phyloP scores from a whole-genome alignment of 2,329 filamentous ascomycete genomes.

The Rhynchosporium graminicola region DNA sequence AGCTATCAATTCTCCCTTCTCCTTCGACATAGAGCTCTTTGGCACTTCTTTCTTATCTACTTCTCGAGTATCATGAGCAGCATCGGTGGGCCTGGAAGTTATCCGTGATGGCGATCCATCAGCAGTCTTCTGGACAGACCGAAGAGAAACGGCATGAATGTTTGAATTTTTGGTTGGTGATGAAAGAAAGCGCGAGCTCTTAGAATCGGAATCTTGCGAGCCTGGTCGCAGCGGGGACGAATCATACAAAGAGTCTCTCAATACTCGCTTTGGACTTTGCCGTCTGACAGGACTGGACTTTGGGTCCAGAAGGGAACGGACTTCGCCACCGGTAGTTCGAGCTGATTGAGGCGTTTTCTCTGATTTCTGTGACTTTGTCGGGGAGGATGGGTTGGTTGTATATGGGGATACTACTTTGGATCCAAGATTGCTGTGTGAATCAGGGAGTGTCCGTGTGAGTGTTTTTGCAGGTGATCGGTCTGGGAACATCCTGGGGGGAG shows the following conservation, averaged over 20 bases:
- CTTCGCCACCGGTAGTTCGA: slow-evolving; percentile 7
- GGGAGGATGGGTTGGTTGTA: slow-evolving; percentile 35
- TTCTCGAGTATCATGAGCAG: neutral
- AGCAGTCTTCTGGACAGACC: slow-evolving; percentile 14
- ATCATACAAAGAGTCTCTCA: slow-evolving; percentile 13
- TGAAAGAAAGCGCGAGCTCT: slow-evolving; percentile 10
- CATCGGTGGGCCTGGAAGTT: neutral
- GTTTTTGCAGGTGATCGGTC: slow-evolving; percentile 21
- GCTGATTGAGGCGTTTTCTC: slow-evolving; percentile 26
- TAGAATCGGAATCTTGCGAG: neutral
- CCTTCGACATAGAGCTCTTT: neutral
- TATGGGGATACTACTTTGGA: slow-evolving; percentile 35
- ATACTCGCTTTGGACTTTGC: slow-evolving; percentile 14
- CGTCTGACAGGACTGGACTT: slow-evolving; percentile 12
- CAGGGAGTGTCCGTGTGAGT: slow-evolving; percentile 17
- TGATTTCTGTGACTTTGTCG: slow-evolving; percentile 34
- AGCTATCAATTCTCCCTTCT: neutral
- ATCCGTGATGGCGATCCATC: slow-evolving; percentile 8
- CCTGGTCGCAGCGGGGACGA: slow-evolving; percentile 13
- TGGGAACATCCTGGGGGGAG: slow-evolving; percentile 1
- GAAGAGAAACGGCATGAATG: slow-evolving; percentile 11
- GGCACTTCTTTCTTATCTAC: neutral
- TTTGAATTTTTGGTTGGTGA: slow-evolving; percentile 12
- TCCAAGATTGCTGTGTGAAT: slow-evolving; percentile 3
- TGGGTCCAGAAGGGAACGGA: slow-evolving; percentile 2